Evolutionary conservation across 1,139 yeast species (phyloP).

Genomic region (Nakaseomyces bracarensis): DNA sequence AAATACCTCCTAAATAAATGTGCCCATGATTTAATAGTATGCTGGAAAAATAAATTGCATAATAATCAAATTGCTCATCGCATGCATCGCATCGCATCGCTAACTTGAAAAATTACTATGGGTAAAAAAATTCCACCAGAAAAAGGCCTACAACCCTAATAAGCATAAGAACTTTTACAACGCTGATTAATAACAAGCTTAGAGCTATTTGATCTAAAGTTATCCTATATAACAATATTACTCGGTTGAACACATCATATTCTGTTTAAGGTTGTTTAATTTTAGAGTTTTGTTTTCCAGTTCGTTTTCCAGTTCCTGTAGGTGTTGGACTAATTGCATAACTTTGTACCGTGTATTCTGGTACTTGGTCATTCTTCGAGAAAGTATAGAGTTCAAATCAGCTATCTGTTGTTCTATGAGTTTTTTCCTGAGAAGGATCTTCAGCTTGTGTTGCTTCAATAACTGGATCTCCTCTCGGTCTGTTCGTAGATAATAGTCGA

Average conservation of each 20-base stretch:
- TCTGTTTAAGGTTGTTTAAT: not conserved
- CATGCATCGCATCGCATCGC: not conserved
- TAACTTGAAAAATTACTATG: not conserved
- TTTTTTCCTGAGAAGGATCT: not conserved
- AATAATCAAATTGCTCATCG: no score
- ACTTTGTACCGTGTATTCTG: not conserved
- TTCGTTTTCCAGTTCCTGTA: not conserved
- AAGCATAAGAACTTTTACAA: no score
- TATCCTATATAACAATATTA: no score
- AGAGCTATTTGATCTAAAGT: no score
- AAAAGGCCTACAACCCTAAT: no score
- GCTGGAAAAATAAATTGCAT: no score
- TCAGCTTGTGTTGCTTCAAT: not conserved
- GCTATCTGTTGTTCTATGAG: conserved; percentile 4
- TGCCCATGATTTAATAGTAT: no score
- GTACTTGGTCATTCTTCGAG: not conserved
- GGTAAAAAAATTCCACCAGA: not conserved
- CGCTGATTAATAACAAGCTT: no score
- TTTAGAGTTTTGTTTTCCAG: not conserved
- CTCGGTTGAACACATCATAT: not conserved
- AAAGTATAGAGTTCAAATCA: not conserved
- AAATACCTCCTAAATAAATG: no score
- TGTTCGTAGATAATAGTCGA: not conserved
- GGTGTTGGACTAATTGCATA: not conserved
- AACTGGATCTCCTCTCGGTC: not conserved